These are phyloP conservation scores for Pestalotiopsis sp. DNA, from an alignment of 2,329 filamentous ascomycete species.

Conservation along the genomic window DNA sequence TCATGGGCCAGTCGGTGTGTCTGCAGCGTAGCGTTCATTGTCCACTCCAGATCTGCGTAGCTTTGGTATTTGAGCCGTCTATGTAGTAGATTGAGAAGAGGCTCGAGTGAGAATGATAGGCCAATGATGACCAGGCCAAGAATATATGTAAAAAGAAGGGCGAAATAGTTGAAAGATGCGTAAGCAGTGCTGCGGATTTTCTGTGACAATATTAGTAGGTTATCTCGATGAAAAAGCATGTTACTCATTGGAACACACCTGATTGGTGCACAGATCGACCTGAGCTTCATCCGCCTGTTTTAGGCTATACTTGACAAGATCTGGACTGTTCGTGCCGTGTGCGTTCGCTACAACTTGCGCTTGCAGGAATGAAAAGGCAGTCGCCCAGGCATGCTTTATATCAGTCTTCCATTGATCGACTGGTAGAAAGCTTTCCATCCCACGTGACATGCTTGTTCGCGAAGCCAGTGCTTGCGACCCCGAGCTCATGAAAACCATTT, in stretches of 20 bases:
- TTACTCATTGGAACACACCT: neutral
- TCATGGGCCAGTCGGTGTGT: neutral
- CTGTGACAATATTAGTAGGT: neutral
- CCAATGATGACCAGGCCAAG: neutral
- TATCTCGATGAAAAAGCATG: neutral
- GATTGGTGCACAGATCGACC: neutral
- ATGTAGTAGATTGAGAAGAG: neutral
- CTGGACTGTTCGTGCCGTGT: neutral
- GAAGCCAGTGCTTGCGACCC: neutral
- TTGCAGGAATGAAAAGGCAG: neutral
- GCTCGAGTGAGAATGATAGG: neutral
- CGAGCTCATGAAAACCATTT: neutral
- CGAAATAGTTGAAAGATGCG: neutral
- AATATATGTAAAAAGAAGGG: neutral
- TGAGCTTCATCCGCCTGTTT: neutral
- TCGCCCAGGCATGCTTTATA: neutral
- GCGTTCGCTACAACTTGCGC: neutral
- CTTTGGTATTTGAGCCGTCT: neutral
- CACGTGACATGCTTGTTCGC: neutral
- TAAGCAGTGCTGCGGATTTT: neutral
- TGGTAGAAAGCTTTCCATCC: neutral
- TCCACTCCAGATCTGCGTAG: neutral
- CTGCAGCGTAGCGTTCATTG: neutral
- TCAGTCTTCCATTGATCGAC: neutral
- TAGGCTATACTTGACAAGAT: neutral